Percentiles rank a stretch among this genome's conserved stretches.
Conservation (phyloP, 148 eudicot species). For the Camellia sinensis region DNA sequence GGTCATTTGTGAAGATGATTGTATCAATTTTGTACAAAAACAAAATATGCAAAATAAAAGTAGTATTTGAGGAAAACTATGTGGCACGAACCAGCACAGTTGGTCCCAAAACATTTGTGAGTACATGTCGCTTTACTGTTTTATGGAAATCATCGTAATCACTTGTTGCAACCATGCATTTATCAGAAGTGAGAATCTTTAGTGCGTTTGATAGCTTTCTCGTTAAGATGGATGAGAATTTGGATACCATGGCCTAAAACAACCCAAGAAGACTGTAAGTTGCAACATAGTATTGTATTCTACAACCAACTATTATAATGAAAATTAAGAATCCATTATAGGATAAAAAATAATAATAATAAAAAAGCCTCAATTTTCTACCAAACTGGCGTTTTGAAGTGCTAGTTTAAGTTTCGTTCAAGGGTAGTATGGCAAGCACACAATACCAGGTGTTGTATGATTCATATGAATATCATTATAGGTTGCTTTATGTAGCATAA, state of each 20-base stretch:
- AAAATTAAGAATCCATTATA: background rate
- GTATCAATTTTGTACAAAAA: background rate
- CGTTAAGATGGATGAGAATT: slow-evolving; percentile 64
- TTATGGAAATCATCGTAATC: slow-evolving; percentile 86
- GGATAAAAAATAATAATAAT: no score
- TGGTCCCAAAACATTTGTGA: slow-evolving; percentile 62
- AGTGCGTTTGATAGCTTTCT: slow-evolving; percentile 75
- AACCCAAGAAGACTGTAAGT: background rate
- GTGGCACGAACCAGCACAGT: slow-evolving; percentile 65
- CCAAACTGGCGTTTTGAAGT: background rate
- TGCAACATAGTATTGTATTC: background rate
- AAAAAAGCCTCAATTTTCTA: background rate
- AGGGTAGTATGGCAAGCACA: background rate
- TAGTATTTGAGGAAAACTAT: background rate
- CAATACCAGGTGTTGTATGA: background rate
- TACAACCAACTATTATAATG: background rate
- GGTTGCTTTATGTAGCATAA: background rate
- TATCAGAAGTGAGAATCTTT: slow-evolving; percentile 63
- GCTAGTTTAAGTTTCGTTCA: background rate
- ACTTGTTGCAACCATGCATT: slow-evolving; percentile 82
- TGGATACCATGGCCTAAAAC: slow-evolving; percentile 80
- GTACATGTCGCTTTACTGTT: slow-evolving; percentile 49
- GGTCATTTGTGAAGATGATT: no score
- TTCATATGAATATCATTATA: background rate
- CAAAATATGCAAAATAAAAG: background rate